Percentiles rank a stretch among this genome's conserved stretches.
These are phyloP conservation scores for Vigna radiata DNA, from an alignment of 306 rosid species.

Conservation along the genomic window DNA sequence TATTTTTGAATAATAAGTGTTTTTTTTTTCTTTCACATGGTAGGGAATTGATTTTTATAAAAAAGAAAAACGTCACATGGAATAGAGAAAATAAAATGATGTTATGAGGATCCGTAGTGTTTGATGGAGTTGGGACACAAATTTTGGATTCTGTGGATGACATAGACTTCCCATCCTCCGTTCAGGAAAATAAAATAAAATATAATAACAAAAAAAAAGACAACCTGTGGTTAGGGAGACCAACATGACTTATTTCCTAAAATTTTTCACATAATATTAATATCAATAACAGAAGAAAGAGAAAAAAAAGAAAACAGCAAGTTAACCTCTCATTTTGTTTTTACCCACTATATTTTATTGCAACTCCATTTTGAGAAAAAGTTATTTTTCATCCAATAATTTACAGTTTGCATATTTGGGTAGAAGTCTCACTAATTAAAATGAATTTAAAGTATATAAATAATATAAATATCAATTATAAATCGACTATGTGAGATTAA, in stretches of 20 bases:
- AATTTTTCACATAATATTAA: background rate
- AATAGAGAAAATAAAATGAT: background rate
- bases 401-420: too few relatives aligned
- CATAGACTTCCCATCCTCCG: conserved; percentile 41
- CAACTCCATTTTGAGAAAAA: too few relatives aligned
- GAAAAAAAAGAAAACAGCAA: background rate
- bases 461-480: too few relatives aligned
- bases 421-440: too few relatives aligned
- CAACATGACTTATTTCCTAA: background rate
- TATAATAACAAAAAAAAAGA: background rate
- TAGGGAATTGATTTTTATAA: too few relatives aligned
- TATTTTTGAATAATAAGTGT: too few relatives aligned
- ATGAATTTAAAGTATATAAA: too few relatives aligned
- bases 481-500: too few relatives aligned
- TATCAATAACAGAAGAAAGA: background rate
- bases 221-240: background rate
- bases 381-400: too few relatives aligned
- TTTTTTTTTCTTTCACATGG: too few relatives aligned
- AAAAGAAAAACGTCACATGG: conserved; percentile 6
- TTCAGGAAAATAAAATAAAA: background rate
- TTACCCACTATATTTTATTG: too few relatives aligned
- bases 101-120: conserved; percentile 42
- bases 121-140: conserved; percentile 43
- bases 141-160: conserved; percentile 48
- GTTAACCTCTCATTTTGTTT: too few relatives aligned